Base-by-base conservation (phyloP, 1,284 basidiomycete genomes). In the Bjerkandera adusta region DNA sequence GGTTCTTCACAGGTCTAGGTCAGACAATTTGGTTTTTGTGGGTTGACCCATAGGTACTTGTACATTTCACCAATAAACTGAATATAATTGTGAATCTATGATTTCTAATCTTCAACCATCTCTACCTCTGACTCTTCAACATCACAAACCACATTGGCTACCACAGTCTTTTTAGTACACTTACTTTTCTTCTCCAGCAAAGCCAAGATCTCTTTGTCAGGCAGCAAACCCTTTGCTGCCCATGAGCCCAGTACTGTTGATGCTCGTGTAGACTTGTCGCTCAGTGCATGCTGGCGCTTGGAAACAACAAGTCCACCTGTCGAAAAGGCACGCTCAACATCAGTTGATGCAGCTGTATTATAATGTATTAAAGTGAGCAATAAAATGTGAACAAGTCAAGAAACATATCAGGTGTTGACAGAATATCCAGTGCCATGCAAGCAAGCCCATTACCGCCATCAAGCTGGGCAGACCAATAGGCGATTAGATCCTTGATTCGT, bases 291-390 rank as follows among this genome's bases (percentile, higher is more conserved):
- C 0, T 49, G 45, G 22, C 54, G 53, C 40, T 57, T 56, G 0
- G 53, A 53, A 2, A 60, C 54, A 1, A 54, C 57, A 2, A 58
- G 51, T 1, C 57, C 53, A 41, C 54, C 56, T 10, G 38, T 39
- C 2, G 55, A 61, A 43, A 62, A 62, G 1, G 51, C 54, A 0
- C 50, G 50, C 33, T 61, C 56, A 29, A 55, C 50, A 32, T 61
- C 51, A n/a, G 50, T 54, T 0, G 56, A 61, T 1, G 51, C 43
- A 4, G 58, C 58, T 7, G 2, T 18, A 12, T 12, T n/a, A 16
- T 36, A 20, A 10, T 10, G 15, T 11, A 36, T 12, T 12, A 20
- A 36, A 16, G 11, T 10, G 15, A 36, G 15, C 10, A 36, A 12
- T 10, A 36, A 16, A 36, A 16, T n/a, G 15, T 36, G 21, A 27